A percentile compares a stretch with the other conserved stretches of the same genome.
Evolutionary conservation across 352 stramenopile genomes (phyloP).

Genomic region (Halophytophthora batemanensis): DNA sequence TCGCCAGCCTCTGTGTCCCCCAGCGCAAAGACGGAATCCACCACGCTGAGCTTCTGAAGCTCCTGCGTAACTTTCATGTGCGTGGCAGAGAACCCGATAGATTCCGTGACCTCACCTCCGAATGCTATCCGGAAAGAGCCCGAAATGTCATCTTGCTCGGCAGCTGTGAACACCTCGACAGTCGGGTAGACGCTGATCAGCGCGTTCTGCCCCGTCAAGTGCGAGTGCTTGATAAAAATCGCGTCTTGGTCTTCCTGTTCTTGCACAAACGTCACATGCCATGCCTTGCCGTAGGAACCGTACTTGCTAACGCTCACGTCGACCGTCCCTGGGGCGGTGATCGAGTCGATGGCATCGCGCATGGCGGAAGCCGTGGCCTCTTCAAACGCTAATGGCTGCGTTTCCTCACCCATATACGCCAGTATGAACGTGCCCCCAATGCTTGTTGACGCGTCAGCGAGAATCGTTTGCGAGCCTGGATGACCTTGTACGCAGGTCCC

Average conservation of each 20-base stretch:
- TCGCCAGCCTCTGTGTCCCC: slow-evolving; percentile 38
- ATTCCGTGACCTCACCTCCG: slow-evolving; percentile 45
- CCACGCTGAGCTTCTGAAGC: slow-evolving; percentile 54
- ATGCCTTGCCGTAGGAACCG: slow-evolving; percentile 72
- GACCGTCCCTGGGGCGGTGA: slow-evolving; percentile 79
- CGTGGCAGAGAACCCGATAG: slow-evolving; percentile 57
- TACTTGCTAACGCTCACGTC: slow-evolving; percentile 76
- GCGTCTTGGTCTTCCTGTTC: slow-evolving; percentile 52
- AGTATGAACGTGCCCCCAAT: slow-evolving; percentile 91
- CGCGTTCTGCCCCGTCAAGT: slow-evolving; percentile 66
- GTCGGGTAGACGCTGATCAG: slow-evolving; percentile 68
- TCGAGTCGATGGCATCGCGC: slow-evolving; percentile 82
- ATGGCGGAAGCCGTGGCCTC: slow-evolving; percentile 81
- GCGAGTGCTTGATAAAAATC: slow-evolving; percentile 75
- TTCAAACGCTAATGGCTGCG: slow-evolving; percentile 54
- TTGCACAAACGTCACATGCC: slow-evolving; percentile 90
- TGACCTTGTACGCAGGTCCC: slow-evolving; percentile 47
- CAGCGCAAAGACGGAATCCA: slow-evolving; percentile 64
- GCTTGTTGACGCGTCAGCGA: slow-evolving; percentile 66
- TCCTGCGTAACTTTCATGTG: slow-evolving; percentile 71
- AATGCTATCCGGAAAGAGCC: slow-evolving; percentile 63
- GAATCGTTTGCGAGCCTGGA: slow-evolving; percentile 61
- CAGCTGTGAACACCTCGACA: slow-evolving; percentile 58
- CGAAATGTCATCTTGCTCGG: slow-evolving; percentile 51
- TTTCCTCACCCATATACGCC: slow-evolving; percentile 83